Evolutionary conservation across 768 basidiomycete species (phyloP).

Genomic region (Tulasnella sp.): DNA sequence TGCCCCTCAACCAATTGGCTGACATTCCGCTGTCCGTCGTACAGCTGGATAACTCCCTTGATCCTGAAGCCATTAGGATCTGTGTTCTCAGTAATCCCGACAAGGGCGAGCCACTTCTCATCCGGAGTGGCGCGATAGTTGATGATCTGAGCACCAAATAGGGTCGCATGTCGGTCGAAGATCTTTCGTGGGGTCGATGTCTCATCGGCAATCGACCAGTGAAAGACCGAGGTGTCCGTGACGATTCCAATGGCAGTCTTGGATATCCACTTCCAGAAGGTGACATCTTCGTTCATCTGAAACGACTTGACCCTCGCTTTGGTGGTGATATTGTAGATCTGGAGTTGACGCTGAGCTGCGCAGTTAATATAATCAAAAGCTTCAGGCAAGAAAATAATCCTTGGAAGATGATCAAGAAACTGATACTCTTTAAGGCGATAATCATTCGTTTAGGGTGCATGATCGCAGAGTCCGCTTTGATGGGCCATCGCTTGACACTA

Average conservation of each 20-base stretch:
- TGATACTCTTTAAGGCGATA: slow-evolving; percentile 87
- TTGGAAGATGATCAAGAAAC: slow-evolving; percentile 19
- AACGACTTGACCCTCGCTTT: slow-evolving; percentile 98
- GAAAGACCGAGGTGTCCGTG: slow-evolving; percentile 84
- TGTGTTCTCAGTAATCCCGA: slow-evolving; percentile 89
- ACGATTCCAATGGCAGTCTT: slow-evolving; percentile 88
- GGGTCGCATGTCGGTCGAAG: slow-evolving; percentile 90
- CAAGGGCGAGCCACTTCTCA: slow-evolving; percentile 94
- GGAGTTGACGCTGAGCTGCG: slow-evolving; percentile 88
- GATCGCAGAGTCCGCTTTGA: slow-evolving; percentile 96
- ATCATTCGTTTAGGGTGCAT: slow-evolving; percentile 98
- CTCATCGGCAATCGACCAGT: slow-evolving; percentile 72
- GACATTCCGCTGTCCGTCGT: slow-evolving; percentile 82
- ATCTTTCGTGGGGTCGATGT: slow-evolving; percentile 80
- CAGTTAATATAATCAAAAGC: neutral
- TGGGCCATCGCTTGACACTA: slow-evolving; percentile 89
- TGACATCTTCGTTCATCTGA: slow-evolving; percentile 82
- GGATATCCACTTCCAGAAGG: slow-evolving; percentile 99
- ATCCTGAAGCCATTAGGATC: slow-evolving; percentile 97
- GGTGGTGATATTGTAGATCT: slow-evolving; percentile 95
- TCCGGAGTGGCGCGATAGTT: slow-evolving; percentile 90
- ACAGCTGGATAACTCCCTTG: slow-evolving; percentile 96
- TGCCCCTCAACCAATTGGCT: slow-evolving; percentile 98
- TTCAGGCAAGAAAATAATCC: neutral
- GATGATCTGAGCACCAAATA: slow-evolving; percentile 92